phyloP scores from a whole-genome alignment of 352 stramenopile species.

The Globisporangium irregulare region DNA sequence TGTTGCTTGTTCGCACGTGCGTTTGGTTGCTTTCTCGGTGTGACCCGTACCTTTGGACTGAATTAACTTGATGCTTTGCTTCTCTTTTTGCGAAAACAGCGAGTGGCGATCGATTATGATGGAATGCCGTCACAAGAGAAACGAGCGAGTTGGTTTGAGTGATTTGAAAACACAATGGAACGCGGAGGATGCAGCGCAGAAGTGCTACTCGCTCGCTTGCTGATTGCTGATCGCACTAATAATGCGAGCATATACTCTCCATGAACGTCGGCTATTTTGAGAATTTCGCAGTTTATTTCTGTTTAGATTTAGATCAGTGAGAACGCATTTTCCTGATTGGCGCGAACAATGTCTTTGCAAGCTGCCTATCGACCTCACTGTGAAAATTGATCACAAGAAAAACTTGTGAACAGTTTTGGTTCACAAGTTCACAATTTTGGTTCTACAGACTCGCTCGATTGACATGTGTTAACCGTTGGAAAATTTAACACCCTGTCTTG shows the following conservation, averaged over 20 bases:
- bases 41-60: not conserved
- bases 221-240: too few relatives aligned
- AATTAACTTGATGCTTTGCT: not conserved
- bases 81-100: not conserved
- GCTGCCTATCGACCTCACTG: not conserved
- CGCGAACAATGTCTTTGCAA: not conserved
- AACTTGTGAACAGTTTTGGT: not conserved
- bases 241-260: too few relatives aligned
- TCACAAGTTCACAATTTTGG: too few relatives aligned
- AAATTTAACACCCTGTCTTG: not conserved
- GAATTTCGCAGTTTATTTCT: too few relatives aligned
- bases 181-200: not conserved
- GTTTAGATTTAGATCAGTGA: too few relatives aligned
- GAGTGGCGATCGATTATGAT: not conserved
- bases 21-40: not conserved
- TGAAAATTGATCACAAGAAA: not conserved
- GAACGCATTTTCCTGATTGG: too few relatives aligned
- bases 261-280: too few relatives aligned
- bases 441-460: not conserved
- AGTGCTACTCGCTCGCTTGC: not conserved
- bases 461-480: not conserved
- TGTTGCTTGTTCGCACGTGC: not conserved
- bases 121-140: not conserved
- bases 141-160: not conserved
- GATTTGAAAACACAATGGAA: not conserved